Conservation (phyloP, 1,284 basidiomycete species). For the Puccinia hordei region DNA sequence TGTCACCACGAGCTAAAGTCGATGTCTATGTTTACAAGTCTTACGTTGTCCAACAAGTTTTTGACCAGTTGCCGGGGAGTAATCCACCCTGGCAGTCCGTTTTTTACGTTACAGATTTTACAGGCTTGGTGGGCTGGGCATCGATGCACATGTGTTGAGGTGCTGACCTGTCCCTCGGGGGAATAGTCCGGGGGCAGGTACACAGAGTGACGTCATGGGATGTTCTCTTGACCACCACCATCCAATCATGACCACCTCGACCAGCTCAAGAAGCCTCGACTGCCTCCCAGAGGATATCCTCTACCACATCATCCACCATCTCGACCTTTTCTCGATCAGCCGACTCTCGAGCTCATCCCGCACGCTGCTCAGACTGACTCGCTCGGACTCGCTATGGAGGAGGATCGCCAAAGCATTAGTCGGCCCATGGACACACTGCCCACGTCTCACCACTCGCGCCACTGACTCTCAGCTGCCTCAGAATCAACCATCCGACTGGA, state of each 20-base stretch:
- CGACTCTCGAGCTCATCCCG: not conserved
- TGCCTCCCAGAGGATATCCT: slow-evolving; percentile 18
- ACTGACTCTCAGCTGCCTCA: not conserved
- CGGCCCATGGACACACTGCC: not conserved
- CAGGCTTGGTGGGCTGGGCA: no score
- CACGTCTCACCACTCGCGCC: not conserved
- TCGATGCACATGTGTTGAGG: no score
- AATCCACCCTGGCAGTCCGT: no score
- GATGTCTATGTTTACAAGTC: no score
- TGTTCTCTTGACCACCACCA: no score
- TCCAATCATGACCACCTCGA: not conserved
- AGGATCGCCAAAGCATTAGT: slow-evolving; percentile 3
- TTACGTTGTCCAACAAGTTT: no score
- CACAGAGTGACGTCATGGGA: no score
- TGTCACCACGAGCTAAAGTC: no score
- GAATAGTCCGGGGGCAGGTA: no score
- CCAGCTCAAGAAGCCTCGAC: not conserved
- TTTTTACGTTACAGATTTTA: no score
- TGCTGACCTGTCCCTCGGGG: no score
- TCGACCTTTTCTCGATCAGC: not conserved
- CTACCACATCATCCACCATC: slow-evolving; percentile 7
- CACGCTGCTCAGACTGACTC: slow-evolving; percentile 1
- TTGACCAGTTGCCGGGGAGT: no score
- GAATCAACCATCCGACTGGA: not conserved
- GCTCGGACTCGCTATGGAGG: slow-evolving; percentile 26